Conservation (phyloP, 257 asterid genomes). For the Fraxinus pennsylvanica region DNA sequence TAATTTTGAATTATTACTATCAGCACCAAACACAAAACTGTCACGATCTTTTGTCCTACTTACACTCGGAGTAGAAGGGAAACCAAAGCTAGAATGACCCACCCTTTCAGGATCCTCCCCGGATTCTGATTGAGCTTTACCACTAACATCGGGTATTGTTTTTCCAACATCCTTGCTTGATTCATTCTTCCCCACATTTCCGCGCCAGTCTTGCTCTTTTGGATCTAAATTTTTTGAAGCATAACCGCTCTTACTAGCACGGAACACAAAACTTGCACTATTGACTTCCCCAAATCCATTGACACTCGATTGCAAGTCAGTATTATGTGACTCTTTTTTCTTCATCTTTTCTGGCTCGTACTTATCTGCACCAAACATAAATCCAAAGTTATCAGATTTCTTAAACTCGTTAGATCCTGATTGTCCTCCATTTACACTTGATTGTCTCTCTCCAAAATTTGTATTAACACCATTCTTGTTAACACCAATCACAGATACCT, state of each 20-base stretch:
- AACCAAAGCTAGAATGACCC: conserved; percentile 27
- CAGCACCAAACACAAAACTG: conserved; percentile 41
- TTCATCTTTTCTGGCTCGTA: conserved; percentile 23
- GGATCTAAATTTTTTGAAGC: conserved; percentile 8
- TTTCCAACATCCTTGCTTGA: conserved; percentile 28
- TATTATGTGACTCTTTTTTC: conserved; percentile 24
- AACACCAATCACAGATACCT: conserved; percentile 23
- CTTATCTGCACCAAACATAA: conserved; percentile 28
- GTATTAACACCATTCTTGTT: conserved; percentile 21
- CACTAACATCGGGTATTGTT: conserved; percentile 31
- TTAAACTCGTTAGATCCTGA: conserved; percentile 18
- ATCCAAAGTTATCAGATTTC: conserved; percentile 16
- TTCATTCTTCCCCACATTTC: conserved; percentile 23
- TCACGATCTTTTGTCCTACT: conserved; percentile 25
- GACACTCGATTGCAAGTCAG: conserved; percentile 18
- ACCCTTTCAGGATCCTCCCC: conserved; percentile 37
- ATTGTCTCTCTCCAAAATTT: conserved; percentile 18
- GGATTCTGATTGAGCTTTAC: conserved; percentile 33
- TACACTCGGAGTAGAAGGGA: conserved; percentile 20
- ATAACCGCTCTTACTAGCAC: conserved; percentile 26
- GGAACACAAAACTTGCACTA: conserved; percentile 34
- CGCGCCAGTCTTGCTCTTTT: conserved; percentile 17
- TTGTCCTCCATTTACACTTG: conserved; percentile 22
- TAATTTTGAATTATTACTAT: conserved; percentile 20
- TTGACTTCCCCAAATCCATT: conserved; percentile 27